These are phyloP conservation scores for Diatrype stigma DNA, from an alignment of 2,329 filamentous ascomycete genomes.

Conservation along the genomic window DNA sequence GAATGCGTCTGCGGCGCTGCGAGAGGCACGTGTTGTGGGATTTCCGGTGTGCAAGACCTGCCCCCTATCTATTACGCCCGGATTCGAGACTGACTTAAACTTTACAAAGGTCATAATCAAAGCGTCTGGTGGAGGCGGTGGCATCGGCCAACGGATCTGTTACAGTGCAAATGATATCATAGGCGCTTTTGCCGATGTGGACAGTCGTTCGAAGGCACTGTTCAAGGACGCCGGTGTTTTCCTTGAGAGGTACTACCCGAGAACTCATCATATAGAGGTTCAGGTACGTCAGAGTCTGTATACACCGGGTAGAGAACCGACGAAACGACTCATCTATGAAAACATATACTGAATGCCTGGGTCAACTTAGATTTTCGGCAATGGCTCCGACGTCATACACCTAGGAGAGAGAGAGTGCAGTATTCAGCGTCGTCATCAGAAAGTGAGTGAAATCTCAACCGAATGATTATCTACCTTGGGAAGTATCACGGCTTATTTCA, in stretches of 20 bases:
- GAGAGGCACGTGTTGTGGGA: conserved; percentile 27
- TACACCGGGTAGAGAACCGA: no score
- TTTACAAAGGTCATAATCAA: conserved; percentile 43
- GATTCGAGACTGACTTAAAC: neutral
- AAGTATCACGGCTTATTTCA: no score
- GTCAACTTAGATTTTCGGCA: conserved; percentile 55
- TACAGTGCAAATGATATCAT: conserved; percentile 44
- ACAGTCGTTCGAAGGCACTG: conserved; percentile 50
- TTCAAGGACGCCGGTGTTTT: conserved; percentile 61
- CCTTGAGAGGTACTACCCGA: conserved; percentile 58
- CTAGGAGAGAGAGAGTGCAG: conserved; percentile 66
- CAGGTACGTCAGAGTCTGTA: no score
- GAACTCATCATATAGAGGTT: conserved; percentile 63
- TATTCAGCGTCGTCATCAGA: conserved; percentile 64
- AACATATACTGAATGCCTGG: no score
- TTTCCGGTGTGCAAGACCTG: conserved; percentile 30
- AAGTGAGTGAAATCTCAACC: no score
- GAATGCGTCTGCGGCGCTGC: conserved; percentile 58
- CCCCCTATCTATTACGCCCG: neutral
- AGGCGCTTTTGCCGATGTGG: conserved; percentile 49
- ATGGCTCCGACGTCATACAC: conserved; percentile 53
- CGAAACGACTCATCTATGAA: neutral
- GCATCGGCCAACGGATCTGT: conserved; percentile 60
- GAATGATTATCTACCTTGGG: no score
- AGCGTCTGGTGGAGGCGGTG: conserved; percentile 58